These are phyloP conservation scores for Paraconiothyrium sp. DNA, from an alignment of 2,329 filamentous ascomycete genomes.

Conservation along the genomic window DNA sequence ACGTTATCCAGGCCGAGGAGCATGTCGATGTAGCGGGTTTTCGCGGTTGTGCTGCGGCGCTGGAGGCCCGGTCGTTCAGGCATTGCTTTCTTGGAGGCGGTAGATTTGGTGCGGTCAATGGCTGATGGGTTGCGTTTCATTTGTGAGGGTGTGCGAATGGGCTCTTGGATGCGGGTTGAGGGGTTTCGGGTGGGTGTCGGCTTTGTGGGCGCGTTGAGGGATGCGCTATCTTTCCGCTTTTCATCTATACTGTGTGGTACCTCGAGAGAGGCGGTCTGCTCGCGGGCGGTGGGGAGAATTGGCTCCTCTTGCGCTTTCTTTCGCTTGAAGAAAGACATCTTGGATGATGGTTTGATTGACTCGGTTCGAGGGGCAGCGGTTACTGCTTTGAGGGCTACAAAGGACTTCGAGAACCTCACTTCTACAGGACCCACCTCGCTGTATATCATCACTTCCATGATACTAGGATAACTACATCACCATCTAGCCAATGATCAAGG, in stretches of 20 bases:
- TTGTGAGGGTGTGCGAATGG: constrained; percentile 14
- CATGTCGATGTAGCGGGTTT: constrained; percentile 52
- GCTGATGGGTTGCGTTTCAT: constrained; percentile 13
- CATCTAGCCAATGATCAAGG: constrained; percentile 15
- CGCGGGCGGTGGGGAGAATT: constrained; percentile 6
- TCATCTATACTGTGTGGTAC: constrained; percentile 13
- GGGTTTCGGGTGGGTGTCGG: constrained; percentile 26
- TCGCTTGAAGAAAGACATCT: constrained; percentile 13
- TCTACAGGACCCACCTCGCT: background rate
- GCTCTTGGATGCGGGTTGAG: constrained; percentile 32
- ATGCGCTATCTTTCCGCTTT: constrained; percentile 18
- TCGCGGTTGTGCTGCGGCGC: constrained; percentile 38
- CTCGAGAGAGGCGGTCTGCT: constrained; percentile 9
- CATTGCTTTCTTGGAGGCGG: constrained; percentile 1
- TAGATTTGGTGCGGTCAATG: constrained; percentile 6
- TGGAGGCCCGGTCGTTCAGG: constrained; percentile 28
- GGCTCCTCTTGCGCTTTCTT: constrained; percentile 1
- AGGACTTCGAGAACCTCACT: background rate
- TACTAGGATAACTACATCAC: constrained; percentile 1
- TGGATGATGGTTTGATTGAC: background rate
- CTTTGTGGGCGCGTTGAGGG: constrained; percentile 9
- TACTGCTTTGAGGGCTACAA: background rate
- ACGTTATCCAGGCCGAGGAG: constrained; percentile 59
- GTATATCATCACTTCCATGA: background rate
- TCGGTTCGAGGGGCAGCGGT: background rate